phyloP scores from a whole-genome alignment of 2,329 filamentous ascomycete genomes.

The Plectosphaerella cucumerina region DNA sequence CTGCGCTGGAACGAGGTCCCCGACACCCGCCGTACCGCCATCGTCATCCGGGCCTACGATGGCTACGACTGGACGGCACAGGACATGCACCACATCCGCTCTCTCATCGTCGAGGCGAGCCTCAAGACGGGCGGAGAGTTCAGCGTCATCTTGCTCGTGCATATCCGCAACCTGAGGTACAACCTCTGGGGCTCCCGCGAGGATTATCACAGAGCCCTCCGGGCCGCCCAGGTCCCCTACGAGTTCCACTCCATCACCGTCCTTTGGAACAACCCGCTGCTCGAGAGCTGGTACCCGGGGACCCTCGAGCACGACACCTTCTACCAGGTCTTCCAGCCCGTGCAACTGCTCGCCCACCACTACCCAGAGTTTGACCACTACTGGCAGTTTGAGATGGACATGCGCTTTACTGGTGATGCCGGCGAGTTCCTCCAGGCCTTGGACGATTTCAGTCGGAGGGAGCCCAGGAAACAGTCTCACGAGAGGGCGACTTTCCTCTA shows the following conservation, averaged over 20 bases:
- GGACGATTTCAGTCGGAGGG: slow-evolving; percentile 59
- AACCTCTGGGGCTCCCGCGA: slow-evolving; percentile 78
- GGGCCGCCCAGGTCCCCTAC: slow-evolving; percentile 60
- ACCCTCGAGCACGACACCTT: slow-evolving; percentile 63
- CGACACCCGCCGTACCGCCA: slow-evolving; percentile 54
- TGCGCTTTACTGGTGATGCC: slow-evolving; percentile 60
- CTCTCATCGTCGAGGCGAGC: slow-evolving; percentile 73
- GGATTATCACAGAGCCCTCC: slow-evolving; percentile 62
- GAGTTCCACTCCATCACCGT: slow-evolving; percentile 80
- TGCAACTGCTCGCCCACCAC: slow-evolving; percentile 59
- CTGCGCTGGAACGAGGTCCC: slow-evolving; percentile 23
- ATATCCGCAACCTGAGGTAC: slow-evolving; percentile 70
- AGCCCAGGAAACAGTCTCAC: slow-evolving; percentile 69
- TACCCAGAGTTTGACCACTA: slow-evolving; percentile 63
- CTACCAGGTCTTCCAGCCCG: slow-evolving; percentile 57
- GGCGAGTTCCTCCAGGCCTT: slow-evolving; percentile 71
- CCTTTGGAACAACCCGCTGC: slow-evolving; percentile 81
- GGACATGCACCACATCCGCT: slow-evolving; percentile 74
- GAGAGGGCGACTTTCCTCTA: slow-evolving; percentile 75
- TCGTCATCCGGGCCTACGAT: slow-evolving; percentile 77
- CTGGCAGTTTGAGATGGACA: slow-evolving; percentile 71
- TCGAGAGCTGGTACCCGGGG: slow-evolving; percentile 72
- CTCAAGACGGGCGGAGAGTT: slow-evolving; percentile 79
- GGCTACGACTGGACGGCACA: slow-evolving; percentile 76
- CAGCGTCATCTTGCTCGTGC: slow-evolving; percentile 75